phyloP scores from a whole-genome alignment of 352 stramenopile genomes.

The Phytophthora meadii region DNA sequence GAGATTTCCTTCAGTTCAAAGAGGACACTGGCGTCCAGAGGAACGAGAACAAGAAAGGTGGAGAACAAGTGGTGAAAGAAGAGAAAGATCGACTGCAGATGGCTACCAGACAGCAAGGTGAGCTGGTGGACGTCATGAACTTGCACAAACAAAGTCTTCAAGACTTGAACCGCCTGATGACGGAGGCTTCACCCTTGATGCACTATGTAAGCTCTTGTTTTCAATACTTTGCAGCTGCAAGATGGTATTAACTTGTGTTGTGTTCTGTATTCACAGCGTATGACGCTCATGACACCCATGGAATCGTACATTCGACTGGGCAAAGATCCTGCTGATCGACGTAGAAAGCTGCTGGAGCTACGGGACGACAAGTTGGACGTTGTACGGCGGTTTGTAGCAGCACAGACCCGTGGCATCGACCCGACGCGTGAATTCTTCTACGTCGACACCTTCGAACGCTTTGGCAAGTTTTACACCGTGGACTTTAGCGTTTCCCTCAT shows the following conservation, averaged over 20 bases:
- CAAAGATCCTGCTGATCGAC: conserved; percentile 45
- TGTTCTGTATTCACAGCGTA: conserved; percentile 37
- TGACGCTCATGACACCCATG: conserved; percentile 75
- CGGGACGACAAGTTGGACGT: conserved; percentile 59
- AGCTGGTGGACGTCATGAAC: conserved; percentile 42
- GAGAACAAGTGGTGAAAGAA: conserved; percentile 15
- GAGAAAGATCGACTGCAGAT: conserved; percentile 40
- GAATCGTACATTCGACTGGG: conserved; percentile 66
- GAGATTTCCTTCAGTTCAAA: conserved; percentile 65
- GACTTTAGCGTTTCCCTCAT: conserved; percentile 71
- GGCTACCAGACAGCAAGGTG: conserved; percentile 31
- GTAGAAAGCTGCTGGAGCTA: conserved; percentile 50
- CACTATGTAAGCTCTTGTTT: conserved; percentile 54
- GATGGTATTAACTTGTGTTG: too few relatives aligned
- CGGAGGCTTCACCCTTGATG: conserved; percentile 49
- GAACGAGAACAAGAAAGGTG: background rate
- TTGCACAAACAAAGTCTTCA: conserved; percentile 56
- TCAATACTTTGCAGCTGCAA: too few relatives aligned
- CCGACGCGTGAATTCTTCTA: conserved; percentile 67
- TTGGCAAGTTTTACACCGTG: conserved; percentile 75
- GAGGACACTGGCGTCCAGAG: conserved; percentile 15
- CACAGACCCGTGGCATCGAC: conserved; percentile 58
- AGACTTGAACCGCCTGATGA: conserved; percentile 47
- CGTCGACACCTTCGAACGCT: conserved; percentile 69
- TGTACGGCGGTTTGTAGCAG: conserved; percentile 50